Conservation (phyloP, 108 stramenopile genomes). For the Nannochloropsis granulata region DNA sequence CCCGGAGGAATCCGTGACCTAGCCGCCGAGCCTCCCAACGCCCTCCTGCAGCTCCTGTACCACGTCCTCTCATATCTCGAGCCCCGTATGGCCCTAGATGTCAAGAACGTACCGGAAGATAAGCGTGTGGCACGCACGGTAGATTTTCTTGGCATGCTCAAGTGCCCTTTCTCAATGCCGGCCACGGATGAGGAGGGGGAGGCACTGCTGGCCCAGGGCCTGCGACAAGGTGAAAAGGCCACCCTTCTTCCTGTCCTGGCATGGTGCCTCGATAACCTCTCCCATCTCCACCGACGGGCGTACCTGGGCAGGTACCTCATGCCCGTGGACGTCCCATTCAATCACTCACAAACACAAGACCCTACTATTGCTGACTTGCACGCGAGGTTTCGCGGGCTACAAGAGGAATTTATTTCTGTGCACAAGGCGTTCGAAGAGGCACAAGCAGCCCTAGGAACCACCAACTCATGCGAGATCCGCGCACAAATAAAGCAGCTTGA, state of each 20-base stretch:
- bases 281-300: background rate
- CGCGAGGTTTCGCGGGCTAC: background rate
- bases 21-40: background rate
- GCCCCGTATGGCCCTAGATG: background rate
- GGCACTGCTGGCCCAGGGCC: background rate
- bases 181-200: background rate
- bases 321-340: background rate
- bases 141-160: background rate
- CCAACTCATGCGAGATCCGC: background rate
- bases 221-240: background rate
- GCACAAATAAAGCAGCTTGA: background rate
- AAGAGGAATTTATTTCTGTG: background rate
- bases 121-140: background rate
- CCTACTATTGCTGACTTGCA: background rate
- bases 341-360: background rate
- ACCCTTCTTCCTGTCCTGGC: background rate
- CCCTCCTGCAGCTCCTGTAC: background rate
- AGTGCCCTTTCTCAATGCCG: background rate
- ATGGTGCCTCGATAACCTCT: background rate
- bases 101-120: background rate
- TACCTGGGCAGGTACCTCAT: background rate
- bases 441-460: background rate
- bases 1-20: background rate
- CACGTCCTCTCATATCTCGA: background rate
- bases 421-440: background rate